Base-by-base conservation (phyloP, 352 stramenopile species). In the Halophytophthora polymorphica region DNA sequence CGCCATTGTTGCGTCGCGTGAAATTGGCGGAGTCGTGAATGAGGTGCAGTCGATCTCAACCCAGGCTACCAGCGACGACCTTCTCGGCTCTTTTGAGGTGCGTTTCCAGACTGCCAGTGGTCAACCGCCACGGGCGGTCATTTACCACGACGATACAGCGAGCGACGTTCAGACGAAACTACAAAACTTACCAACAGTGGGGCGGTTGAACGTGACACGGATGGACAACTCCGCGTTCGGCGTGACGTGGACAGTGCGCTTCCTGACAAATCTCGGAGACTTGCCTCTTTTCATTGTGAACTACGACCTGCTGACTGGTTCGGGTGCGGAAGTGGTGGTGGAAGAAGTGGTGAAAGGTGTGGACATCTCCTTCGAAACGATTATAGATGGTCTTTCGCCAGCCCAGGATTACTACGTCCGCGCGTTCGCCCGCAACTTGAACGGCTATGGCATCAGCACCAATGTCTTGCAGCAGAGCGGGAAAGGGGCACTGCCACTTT, bases 101-200 rank as follows among this genome's bases (percentile, higher is more conserved):
- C 87, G 86, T n/a, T 93, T 93, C 29, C 70, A 71, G 40, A 75
- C 73, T 17, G 64, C 61, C 11, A 71, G 81, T 36, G 46, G 31
- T 1, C 49, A 81, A 41, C 70, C 69, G 0, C 23, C 45, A 2
- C 69, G 70, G 7, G 79, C 66, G 22, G 58, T 82, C 2, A 71
- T 93, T 45, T 85, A 86, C 53, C 76, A 66, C 50, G 74, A 90
- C 37, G 83, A 93, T 38, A 90, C 77, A 7, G 75, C 77, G 15
- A 50, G 49, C 0, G 83, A 93, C 39, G 66, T 93, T n/a, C 71
- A 78, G 35, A 83, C 78, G 5, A 93, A 90, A 42, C 61, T 93
- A 1, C 73, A 93, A 43, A 80, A 66, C 18, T 21, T 93, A 1
- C 63, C 83, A 22, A 83, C 79, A 0, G 59, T 90, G 21, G 83